These are phyloP conservation scores for Cokeromyces recurvatus DNA, from an alignment of 371 early-diverging fungal species.

Conservation along the genomic window DNA sequence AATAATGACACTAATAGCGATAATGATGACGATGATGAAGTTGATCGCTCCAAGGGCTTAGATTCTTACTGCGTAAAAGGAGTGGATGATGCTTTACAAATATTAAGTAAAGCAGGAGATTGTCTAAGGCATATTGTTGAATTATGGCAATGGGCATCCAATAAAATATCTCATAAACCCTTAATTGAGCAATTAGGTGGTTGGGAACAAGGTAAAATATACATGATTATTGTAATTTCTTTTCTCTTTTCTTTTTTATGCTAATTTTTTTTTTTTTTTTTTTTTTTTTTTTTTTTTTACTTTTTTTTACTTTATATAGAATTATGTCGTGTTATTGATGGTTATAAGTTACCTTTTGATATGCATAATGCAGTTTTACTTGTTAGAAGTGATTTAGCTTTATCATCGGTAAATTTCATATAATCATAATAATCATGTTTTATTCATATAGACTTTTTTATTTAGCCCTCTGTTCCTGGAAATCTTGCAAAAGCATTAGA, in stretches of 20 bases:
- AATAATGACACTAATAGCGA: background rate
- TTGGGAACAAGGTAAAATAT: slow-evolving; percentile 32
- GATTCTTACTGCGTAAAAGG: slow-evolving; percentile 39
- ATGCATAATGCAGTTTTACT: slow-evolving; percentile 39
- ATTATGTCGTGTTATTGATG: slow-evolving; percentile 24
- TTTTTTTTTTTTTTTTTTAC: no score
- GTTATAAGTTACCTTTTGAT: slow-evolving; percentile 40
- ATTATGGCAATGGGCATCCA: slow-evolving; percentile 37
- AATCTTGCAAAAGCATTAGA: slow-evolving; percentile 41
- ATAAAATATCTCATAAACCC: slow-evolving; percentile 20
- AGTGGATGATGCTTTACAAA: slow-evolving; percentile 36
- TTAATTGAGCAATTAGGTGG: slow-evolving; percentile 18
- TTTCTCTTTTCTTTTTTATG: no score
- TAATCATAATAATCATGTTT: background rate
- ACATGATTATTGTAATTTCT: no score
- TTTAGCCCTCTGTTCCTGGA: slow-evolving; percentile 38
- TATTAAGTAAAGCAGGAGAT: slow-evolving; percentile 36
- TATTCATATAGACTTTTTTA: background rate
- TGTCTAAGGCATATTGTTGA: slow-evolving; percentile 37
- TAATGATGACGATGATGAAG: slow-evolving; percentile 5
- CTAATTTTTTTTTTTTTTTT: no score
- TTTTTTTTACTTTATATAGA: background rate
- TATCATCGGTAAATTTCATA: slow-evolving; percentile 35
- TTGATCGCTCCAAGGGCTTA: slow-evolving; percentile 26
- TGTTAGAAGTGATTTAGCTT: slow-evolving; percentile 37